phyloP scores from a whole-genome alignment of 768 basidiomycete genomes.

The Pleurotus tuber-regium region DNA sequence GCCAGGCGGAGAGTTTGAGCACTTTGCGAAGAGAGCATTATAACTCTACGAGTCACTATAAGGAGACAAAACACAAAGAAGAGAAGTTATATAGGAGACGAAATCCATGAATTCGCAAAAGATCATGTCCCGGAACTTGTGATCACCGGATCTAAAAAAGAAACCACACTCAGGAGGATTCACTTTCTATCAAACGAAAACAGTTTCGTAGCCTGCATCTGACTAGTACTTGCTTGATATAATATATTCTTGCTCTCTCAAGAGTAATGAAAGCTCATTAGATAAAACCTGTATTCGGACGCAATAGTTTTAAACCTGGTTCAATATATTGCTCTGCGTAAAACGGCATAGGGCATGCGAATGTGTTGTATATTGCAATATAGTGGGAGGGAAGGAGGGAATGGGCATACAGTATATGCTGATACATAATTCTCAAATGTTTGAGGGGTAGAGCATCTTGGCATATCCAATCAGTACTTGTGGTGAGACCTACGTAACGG shows the following conservation, averaged over 20 bases:
- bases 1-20: conserved; percentile 1
- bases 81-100: not conserved
- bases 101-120: not conserved
- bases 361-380: conserved; percentile 10
- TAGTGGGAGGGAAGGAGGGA: not conserved
- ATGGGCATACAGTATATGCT: conserved; percentile 3
- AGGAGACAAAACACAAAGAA: not conserved
- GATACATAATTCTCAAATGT: conserved; percentile 47
- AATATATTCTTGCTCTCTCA: too few species aligned
- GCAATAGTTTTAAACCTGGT: not conserved
- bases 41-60: not conserved
- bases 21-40: not conserved
- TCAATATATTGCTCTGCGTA: conserved; percentile 1
- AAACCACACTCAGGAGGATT: too few species aligned
- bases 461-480: too few species aligned
- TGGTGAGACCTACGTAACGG: not conserved
- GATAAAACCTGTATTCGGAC: too few species aligned
- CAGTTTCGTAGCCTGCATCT: too few species aligned
- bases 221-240: too few species aligned
- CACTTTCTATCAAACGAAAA: too few species aligned
- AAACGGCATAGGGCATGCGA: conserved; percentile 8
- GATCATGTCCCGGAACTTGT: not conserved
- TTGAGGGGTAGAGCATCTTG: conserved; percentile 93
- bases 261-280: too few species aligned
- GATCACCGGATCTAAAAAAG: conserved; percentile 3